These are phyloP conservation scores for Mycena amicta DNA, from an alignment of 768 basidiomycete species.

Conservation along the genomic window DNA sequence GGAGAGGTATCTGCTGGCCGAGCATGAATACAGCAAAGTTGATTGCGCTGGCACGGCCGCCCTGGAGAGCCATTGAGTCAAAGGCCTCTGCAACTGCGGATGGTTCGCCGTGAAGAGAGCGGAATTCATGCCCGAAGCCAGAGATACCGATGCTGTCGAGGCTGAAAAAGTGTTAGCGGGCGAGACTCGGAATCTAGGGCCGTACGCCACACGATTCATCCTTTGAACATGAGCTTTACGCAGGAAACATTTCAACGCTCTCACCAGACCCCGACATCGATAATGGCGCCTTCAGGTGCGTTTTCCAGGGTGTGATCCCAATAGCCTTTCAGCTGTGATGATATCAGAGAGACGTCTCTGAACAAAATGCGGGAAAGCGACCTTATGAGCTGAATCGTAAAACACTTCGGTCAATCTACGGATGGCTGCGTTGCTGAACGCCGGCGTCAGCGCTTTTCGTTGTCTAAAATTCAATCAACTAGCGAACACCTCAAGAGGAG, in stretches of 20 bases:
- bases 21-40: conserved; percentile 10
- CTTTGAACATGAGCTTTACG: conserved; percentile 17
- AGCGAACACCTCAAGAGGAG: background rate
- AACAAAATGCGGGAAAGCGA: conserved; percentile 18
- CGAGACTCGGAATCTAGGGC: background rate
- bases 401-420: conserved; percentile 39
- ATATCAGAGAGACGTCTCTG: background rate
- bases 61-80: conserved; percentile 23
- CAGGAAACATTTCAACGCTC: too few relatives aligned
- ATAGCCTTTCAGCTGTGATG: conserved; percentile 9
- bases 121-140: conserved; percentile 49
- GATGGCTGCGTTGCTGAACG: conserved; percentile 45
- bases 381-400: conserved; percentile 46
- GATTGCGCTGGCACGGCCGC: background rate
- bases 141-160: conserved; percentile 49
- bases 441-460: conserved; percentile 41
- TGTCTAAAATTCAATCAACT: conserved; percentile 27
- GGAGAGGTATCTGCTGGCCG: conserved; percentile 11
- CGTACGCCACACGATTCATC: conserved; percentile 46
- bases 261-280: conserved; percentile 41
- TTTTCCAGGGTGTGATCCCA: conserved; percentile 20
- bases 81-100: conserved; percentile 29
- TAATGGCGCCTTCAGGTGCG: conserved; percentile 21
- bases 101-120: conserved; percentile 38
- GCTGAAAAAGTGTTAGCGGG: conserved; percentile 23